A percentile compares a stretch with the other conserved stretches of the same genome.
phyloP scores from a whole-genome alignment of 352 stramenopile species.

The Pilasporangium apinafurcum region DNA sequence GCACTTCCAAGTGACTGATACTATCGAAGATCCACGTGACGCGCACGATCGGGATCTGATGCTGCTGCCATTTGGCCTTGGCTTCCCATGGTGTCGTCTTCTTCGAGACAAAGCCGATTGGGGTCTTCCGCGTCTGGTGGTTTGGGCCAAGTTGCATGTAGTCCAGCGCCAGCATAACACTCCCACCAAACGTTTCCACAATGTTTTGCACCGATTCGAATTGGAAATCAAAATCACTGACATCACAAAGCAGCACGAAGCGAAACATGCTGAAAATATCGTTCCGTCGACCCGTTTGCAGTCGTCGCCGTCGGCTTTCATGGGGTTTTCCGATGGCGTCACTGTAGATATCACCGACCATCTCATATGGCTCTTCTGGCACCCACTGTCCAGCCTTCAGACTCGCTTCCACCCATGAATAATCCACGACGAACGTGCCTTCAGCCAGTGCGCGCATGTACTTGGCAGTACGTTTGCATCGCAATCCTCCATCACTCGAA shows the following conservation, averaged over 20 bases:
- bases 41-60: slow-evolving; percentile 79
- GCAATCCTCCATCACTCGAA: slow-evolving; percentile 12
- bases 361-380: slow-evolving; percentile 62
- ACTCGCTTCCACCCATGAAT: slow-evolving; percentile 70
- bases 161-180: slow-evolving; percentile 21
- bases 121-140: slow-evolving; percentile 21
- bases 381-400: slow-evolving; percentile 56
- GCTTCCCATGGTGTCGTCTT: slow-evolving; percentile 43
- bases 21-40: slow-evolving; percentile 87
- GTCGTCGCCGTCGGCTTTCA: slow-evolving; percentile 40
- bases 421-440: slow-evolving; percentile 68
- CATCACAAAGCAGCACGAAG: slow-evolving; percentile 67
- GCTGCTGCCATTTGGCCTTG: slow-evolving; percentile 48
- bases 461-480: slow-evolving; percentile 80
- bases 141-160: slow-evolving; percentile 15
- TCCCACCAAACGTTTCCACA: slow-evolving; percentile 66
- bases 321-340: slow-evolving; percentile 60
- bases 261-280: slow-evolving; percentile 74
- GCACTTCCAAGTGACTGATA: slow-evolving; percentile 76
- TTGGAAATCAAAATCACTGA: slow-evolving; percentile 70
- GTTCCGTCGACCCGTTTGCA: slow-evolving; percentile 48
- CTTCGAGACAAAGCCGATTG: slow-evolving; percentile 74
- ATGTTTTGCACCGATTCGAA: slow-evolving; percentile 48
- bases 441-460: slow-evolving; percentile 82
- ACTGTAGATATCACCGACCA: slow-evolving; percentile 78